Evolutionary conservation across 108 stramenopile genomes (phyloP).

Genomic region (Asterionellopsis glacialis): DNA sequence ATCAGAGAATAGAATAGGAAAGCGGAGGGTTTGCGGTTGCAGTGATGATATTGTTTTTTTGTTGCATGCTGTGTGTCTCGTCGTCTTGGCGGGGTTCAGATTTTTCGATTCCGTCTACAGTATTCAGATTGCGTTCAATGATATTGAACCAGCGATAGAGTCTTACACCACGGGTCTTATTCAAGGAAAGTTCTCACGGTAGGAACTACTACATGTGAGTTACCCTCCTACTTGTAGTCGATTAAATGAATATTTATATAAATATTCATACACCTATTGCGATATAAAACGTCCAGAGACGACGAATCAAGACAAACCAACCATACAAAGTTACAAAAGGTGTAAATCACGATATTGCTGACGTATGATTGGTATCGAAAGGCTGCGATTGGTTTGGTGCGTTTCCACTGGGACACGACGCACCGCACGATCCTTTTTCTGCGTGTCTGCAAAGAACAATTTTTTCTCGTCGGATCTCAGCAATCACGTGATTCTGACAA

Average conservation of each 20-base stretch:
- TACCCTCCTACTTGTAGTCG: too few species aligned
- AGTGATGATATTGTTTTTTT: background rate
- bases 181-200: too few species aligned
- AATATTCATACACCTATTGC: too few species aligned
- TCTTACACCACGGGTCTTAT: too few species aligned
- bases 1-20: background rate
- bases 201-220: too few species aligned
- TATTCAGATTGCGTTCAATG: constrained; percentile 4
- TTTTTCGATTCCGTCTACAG: background rate
- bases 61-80: background rate
- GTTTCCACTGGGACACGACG: background rate
- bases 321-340: background rate
- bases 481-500: background rate
- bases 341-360: background rate
- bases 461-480: background rate
- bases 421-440: too few species aligned
- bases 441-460: too few species aligned
- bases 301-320: background rate
- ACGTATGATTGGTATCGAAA: background rate
- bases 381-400: background rate
- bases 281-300: too few species aligned
- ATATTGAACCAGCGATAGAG: too few species aligned
- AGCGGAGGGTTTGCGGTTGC: background rate
- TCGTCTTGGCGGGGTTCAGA: background rate
- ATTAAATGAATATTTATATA: too few species aligned